A percentile compares a stretch with the other conserved stretches of the same genome.
These are phyloP conservation scores for Passiflora organensis DNA, from an alignment of 345 rosid species.

Conservation along the genomic window DNA sequence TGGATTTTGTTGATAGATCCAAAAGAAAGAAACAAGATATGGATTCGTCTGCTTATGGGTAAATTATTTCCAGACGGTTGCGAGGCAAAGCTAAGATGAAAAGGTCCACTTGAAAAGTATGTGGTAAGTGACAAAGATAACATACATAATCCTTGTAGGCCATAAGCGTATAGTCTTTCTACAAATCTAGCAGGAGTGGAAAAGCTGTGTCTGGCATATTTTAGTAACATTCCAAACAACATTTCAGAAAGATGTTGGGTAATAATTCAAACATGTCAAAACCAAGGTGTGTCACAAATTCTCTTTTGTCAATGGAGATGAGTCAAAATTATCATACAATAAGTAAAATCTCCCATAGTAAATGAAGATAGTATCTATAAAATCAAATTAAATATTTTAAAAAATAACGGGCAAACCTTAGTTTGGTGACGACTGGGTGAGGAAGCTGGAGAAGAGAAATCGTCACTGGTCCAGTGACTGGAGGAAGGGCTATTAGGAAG, in stretches of 20 bases:
- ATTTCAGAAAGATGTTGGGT: neutral
- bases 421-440: constrained; percentile 48
- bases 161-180: no score
- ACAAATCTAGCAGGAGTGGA: no score
- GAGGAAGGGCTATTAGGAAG: constrained; percentile 44
- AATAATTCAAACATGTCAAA: constrained; percentile 22
- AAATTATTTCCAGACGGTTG: constrained; percentile 5
- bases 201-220: constrained; percentile 24
- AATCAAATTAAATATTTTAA: neutral
- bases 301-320: constrained; percentile 3
- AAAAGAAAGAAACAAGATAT: constrained; percentile 27
- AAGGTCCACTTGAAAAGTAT: constrained; percentile 14
- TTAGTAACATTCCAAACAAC: constrained; percentile 17
- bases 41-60: constrained; percentile 26
- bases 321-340: no score
- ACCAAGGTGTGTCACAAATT: constrained; percentile 21
- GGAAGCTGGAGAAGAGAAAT: constrained; percentile 59
- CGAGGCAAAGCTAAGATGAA: constrained; percentile 43
- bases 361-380: no score
- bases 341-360: no score
- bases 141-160: no score
- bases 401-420: constrained; percentile 31
- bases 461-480: constrained; percentile 53
- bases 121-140: no score
- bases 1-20: constrained; percentile 19